Conservation (phyloP, 805 yeast species). For the Spathaspora hagerdaliae region DNA sequence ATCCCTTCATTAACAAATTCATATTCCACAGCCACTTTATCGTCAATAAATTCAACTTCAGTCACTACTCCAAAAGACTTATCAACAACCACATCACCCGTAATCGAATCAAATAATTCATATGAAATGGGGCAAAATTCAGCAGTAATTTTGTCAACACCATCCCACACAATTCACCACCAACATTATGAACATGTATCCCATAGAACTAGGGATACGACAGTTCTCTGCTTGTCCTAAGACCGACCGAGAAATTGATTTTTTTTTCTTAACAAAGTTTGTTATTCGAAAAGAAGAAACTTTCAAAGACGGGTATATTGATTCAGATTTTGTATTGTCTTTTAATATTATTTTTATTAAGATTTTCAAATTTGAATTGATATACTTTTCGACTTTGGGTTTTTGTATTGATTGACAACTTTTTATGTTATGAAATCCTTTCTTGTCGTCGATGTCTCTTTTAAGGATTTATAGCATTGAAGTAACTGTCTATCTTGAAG, state of each 20-base stretch:
- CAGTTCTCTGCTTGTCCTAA: constrained; percentile 29
- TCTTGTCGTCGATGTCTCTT: neutral
- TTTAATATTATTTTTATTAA: constrained; percentile 1
- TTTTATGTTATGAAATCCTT: neutral
- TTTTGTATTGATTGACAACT: neutral
- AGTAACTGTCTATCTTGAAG: constrained; percentile 18
- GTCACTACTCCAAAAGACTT: neutral
- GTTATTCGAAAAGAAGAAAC: neutral
- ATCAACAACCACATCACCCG: constrained; percentile 3
- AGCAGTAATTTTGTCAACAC: constrained; percentile 36
- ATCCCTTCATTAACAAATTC: constrained; percentile 7
- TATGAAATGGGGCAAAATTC: constrained; percentile 45
- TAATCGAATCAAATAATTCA: constrained; percentile 6
- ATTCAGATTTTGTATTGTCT: neutral
- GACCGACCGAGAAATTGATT: neutral
- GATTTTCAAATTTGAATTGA: neutral
- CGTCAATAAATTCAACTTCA: neutral
- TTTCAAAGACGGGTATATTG: neutral
- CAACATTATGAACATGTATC: neutral
- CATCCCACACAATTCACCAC: neutral
- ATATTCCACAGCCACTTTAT: constrained; percentile 8
- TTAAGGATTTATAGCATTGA: constrained; percentile 28
- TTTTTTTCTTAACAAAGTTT: neutral
- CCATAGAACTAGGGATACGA: neutral
- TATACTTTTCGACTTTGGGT: neutral